Evolutionary conservation across 345 rosid species (phyloP), one percentile per base, ranked within the genome.

Genomic region (Eutrema japonicum): DNA sequence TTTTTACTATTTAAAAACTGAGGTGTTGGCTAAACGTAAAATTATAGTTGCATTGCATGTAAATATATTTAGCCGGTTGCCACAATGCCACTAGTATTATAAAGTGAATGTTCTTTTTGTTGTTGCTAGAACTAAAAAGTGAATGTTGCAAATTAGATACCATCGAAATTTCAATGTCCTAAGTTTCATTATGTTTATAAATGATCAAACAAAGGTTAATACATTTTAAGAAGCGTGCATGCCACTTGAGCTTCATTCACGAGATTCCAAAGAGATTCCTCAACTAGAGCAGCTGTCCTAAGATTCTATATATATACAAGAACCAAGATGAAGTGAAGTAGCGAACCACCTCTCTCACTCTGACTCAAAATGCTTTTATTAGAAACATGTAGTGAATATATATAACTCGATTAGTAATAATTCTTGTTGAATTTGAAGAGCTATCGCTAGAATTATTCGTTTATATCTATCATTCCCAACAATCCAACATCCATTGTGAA

Each of bases 261-360:
- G 68, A 79, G 72, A 70, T 76, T 55, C 71, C 71, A 59, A 61
- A 49, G 66, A 76, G 69, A 64, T 64, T 71, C 85, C 76, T 82
- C 47, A 58, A 13, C 27, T 66, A 81, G 42, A 73, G 49, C 72
- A 63, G 83, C 84, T 86, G 87, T 72, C 89, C 82, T 63, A 70
- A 73, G 88, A 85, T 82, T 86, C 88, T 71, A 68, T 41, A 54
- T 42, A 22, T 38, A 49, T 65, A 8, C 35, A 61, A 62, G 51
- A 68, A 36, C 38, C 46, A 11, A 12, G 13, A 61, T 26, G 42
- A 61, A 52, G 27, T 45, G 60, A 3, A 32, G 14, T 35, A 29
- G 26, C 26, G 13, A 68, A 35, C 48, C 63, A 68, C 47, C 65
- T 33, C 50, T 67, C 51, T 41, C 29, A 38, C 13, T 10, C 48